phyloP scores from a whole-genome alignment of 352 stramenopile species.

The Phytophthora macrochlamydospora region DNA sequence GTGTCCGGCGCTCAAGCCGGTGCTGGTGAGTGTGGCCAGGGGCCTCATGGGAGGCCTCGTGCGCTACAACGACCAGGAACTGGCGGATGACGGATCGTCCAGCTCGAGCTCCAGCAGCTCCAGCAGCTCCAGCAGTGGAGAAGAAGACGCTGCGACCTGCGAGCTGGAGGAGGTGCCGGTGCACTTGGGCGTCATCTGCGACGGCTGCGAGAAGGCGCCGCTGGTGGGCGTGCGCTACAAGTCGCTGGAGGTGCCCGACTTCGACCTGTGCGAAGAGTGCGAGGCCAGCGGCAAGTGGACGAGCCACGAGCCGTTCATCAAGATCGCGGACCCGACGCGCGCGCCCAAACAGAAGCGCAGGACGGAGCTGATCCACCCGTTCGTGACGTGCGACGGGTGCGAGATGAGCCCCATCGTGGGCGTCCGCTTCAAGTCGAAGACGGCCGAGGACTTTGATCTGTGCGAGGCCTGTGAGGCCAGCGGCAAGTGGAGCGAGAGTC shows the following conservation, averaged over 20 bases:
- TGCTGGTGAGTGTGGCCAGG: constrained; percentile 52
- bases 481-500: constrained; percentile 48
- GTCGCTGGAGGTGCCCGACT: constrained; percentile 68
- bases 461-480: constrained; percentile 62
- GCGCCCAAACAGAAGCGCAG: constrained; percentile 40
- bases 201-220: constrained; percentile 60
- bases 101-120: constrained; percentile 33
- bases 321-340: constrained; percentile 74
- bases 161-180: constrained; percentile 26
- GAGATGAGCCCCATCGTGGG: constrained; percentile 67
- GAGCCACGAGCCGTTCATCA: constrained; percentile 71
- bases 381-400: constrained; percentile 66
- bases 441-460: constrained; percentile 68
- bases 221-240: constrained; percentile 82
- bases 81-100: constrained; percentile 28
- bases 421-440: constrained; percentile 68
- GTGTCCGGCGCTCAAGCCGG: constrained; percentile 50
- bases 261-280: constrained; percentile 80
- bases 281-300: constrained; percentile 59
- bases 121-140: constrained; percentile 13
- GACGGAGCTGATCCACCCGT: constrained; percentile 45
- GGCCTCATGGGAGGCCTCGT: constrained; percentile 38
- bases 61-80: constrained; percentile 40
- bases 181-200: constrained; percentile 51
- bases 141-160: constrained; percentile 10